Conservation (phyloP, 192 early-diverging fungal genomes). For the Hyaloraphidium curvatum region DNA sequence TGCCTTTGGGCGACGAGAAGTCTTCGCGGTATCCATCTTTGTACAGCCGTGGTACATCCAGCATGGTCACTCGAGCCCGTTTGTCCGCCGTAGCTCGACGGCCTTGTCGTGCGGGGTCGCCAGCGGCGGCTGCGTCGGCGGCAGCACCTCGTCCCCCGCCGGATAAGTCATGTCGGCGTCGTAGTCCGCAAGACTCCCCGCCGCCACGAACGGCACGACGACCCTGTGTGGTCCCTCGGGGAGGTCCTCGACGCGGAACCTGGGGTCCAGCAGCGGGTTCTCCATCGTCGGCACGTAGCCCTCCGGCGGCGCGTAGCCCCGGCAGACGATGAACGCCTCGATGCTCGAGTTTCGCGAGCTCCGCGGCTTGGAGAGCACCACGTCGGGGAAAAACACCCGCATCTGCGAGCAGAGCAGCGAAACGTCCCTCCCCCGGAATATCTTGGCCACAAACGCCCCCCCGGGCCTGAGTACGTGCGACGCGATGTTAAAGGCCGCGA, state of each 20-base stretch:
- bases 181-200: not conserved
- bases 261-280: slow-evolving; percentile 67
- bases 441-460: slow-evolving; percentile 94
- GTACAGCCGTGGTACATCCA: too few relatives aligned
- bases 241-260: slow-evolving; percentile 25
- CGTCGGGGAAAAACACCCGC: slow-evolving; percentile 72
- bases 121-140: slow-evolving; percentile 70
- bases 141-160: slow-evolving; percentile 24
- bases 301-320: slow-evolving; percentile 65
- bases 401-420: slow-evolving; percentile 80
- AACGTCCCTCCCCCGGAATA: slow-evolving; percentile 89
- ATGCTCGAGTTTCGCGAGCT: slow-evolving; percentile 82
- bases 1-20: too few relatives aligned
- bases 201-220: slow-evolving; percentile 5
- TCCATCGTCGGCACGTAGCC: slow-evolving; percentile 79
- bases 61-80: too few relatives aligned
- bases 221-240: not conserved
- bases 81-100: slow-evolving; percentile 50
- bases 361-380: slow-evolving; percentile 83
- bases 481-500: slow-evolving; percentile 93
- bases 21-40: too few relatives aligned
- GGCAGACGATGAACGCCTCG: slow-evolving; percentile 86
- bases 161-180: not conserved
- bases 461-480: slow-evolving; percentile 75
- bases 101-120: slow-evolving; percentile 74